These are phyloP conservation scores for Polyporus arcularius DNA, from an alignment of 768 basidiomycete genomes.

Conservation along the genomic window DNA sequence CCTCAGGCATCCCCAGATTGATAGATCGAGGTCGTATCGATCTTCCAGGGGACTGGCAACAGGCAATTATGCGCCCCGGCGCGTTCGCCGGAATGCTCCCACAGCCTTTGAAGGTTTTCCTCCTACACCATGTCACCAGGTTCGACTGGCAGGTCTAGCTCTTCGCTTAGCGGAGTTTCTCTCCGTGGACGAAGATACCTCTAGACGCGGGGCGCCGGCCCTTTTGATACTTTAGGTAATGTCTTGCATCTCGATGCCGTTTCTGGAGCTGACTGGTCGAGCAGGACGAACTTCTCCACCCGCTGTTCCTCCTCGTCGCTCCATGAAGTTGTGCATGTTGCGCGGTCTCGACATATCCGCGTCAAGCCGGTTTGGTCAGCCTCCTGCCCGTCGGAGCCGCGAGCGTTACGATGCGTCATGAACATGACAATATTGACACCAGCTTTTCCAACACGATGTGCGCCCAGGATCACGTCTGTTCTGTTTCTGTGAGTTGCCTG, in stretches of 20 bases:
- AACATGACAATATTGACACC: background rate
- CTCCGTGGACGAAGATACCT: background rate
- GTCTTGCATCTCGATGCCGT: background rate
- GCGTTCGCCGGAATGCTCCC: background rate
- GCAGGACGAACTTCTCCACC: background rate
- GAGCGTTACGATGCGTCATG: background rate
- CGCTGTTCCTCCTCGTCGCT: background rate
- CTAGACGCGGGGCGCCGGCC: background rate
- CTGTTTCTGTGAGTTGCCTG: background rate
- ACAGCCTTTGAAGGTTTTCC: background rate
- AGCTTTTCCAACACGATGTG: background rate
- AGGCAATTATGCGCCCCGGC: background rate
- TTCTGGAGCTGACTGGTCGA: background rate
- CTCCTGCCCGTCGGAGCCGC: background rate
- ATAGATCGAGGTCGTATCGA: slow-evolving; percentile 6
- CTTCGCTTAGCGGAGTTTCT: no score
- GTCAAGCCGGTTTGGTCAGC: background rate
- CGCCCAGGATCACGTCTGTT: background rate
- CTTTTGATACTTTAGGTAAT: background rate
- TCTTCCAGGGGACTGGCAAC: background rate
- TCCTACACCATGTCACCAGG: no score
- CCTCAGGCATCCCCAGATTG: background rate
- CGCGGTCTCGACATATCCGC: background rate
- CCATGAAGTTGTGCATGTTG: background rate
- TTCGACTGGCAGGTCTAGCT: no score